These are phyloP conservation scores for Lineolata rhizophorae DNA, from an alignment of 495 filamentous ascomycete genomes.

Conservation along the genomic window DNA sequence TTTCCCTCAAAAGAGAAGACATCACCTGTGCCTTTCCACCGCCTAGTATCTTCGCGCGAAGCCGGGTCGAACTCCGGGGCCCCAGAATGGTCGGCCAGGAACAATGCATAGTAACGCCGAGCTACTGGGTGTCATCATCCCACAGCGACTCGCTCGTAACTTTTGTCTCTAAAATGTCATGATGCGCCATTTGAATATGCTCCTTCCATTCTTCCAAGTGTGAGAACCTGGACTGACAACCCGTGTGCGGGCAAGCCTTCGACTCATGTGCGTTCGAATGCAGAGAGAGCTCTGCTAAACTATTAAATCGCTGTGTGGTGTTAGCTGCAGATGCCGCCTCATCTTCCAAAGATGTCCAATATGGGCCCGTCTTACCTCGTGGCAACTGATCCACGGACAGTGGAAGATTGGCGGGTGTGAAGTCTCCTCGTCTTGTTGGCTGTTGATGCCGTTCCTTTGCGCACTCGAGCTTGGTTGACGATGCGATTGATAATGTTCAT, in stretches of 20 bases:
- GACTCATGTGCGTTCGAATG: constrained; percentile 2
- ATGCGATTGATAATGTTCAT: too few relatives aligned
- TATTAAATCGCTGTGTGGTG: constrained; percentile 5
- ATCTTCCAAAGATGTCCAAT: too few relatives aligned
- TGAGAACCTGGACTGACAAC: constrained; percentile 3
- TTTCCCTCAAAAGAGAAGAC: too few relatives aligned
- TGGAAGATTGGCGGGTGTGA: constrained; percentile 2
- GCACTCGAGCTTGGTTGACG: too few relatives aligned
- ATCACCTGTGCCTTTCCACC: too few relatives aligned
- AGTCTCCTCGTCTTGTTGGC: constrained; percentile 1
- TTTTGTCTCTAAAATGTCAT: constrained; percentile 7
- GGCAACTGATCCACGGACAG: constrained; percentile 10
- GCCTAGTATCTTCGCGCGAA: too few relatives aligned
- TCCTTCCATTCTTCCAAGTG: constrained; percentile 5
- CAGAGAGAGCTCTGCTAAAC: constrained; percentile 2
- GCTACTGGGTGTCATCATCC: too few relatives aligned
- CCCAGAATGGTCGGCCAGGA: too few relatives aligned
- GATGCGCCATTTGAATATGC: constrained; percentile 6
- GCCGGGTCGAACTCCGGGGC: too few relatives aligned
- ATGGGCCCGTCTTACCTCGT: constrained; percentile 7
- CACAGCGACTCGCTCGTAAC: too few relatives aligned
- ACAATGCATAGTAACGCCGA: too few relatives aligned
- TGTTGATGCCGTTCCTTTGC: background rate
- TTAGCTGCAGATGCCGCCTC: background rate
- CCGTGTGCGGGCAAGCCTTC: constrained; percentile 6